Conservation (phyloP, 1,284 basidiomycete species). For the Leccinum insolens region DNA sequence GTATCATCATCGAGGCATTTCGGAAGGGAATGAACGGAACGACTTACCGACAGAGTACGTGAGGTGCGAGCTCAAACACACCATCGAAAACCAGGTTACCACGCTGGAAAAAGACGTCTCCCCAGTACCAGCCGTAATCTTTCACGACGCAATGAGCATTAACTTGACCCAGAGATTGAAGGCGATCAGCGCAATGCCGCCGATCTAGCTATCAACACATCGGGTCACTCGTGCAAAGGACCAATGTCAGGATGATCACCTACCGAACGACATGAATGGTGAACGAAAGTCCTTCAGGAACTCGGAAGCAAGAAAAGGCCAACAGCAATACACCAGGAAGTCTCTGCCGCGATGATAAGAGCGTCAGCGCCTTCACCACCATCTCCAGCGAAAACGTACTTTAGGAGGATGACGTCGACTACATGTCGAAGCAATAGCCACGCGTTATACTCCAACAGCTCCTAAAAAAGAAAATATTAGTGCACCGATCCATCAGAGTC, state of each 20-base stretch:
- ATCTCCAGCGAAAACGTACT: constrained; percentile 53
- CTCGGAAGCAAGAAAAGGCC: constrained; percentile 88
- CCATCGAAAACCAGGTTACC: constrained; percentile 95
- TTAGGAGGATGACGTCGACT: constrained; percentile 96
- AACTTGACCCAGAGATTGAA: constrained; percentile 98
- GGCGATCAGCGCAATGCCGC: constrained; percentile 84
- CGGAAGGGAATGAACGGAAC: neutral
- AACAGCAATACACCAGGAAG: constrained; percentile 96
- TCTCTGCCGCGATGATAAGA: constrained; percentile 55
- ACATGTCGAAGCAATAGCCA: constrained; percentile 92
- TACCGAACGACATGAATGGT: constrained; percentile 80
- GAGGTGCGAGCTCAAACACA: constrained; percentile 91
- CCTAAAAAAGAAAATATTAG: constrained; percentile 41
- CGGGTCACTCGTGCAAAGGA: constrained; percentile 4
- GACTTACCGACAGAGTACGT: constrained; percentile 88
- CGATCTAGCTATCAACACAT: constrained; percentile 70
- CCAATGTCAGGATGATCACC: constrained; percentile 10
- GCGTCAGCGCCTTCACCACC: neutral
- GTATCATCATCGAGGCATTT: neutral
- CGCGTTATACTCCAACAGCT: constrained; percentile 82
- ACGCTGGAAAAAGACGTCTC: constrained; percentile 95
- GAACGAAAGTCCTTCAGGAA: constrained; percentile 76
- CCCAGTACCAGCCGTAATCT: constrained; percentile 96
- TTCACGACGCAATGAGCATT: constrained; percentile 98
- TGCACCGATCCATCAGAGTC: neutral